Conservation (phyloP, 306 rosid genomes). For the Quercus agrifolia region DNA sequence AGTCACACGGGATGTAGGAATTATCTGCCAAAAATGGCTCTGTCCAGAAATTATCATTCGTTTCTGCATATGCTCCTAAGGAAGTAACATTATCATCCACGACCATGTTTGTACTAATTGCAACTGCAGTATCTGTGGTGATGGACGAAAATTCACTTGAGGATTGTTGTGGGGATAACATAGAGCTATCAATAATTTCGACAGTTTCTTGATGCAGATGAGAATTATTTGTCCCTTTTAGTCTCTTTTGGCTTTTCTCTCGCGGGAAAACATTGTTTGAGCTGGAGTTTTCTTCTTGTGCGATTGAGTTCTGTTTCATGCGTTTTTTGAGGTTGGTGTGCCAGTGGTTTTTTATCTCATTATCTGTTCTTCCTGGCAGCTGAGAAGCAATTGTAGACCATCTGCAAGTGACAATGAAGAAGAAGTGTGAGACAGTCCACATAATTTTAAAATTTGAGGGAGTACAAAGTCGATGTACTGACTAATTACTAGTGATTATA, state of each 20-base stretch:
- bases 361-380: conserved; percentile 71
- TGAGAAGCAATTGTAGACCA: conserved; percentile 70
- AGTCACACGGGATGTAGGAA: conserved; percentile 10
- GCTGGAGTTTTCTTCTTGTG: background rate
- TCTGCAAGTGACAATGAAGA: conserved; percentile 26
- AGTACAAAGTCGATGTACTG: too few species aligned
- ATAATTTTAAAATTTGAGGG: background rate
- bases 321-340: conserved; percentile 58
- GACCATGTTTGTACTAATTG: background rate
- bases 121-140: conserved; percentile 1
- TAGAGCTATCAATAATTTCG: background rate
- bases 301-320: background rate
- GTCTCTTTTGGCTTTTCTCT: background rate
- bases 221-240: background rate
- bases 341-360: conserved; percentile 79
- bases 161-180: background rate
- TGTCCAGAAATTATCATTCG: conserved; percentile 38
- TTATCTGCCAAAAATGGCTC: conserved; percentile 37
- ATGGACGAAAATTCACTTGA: conserved; percentile 19
- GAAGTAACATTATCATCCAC: background rate
- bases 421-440: background rate
- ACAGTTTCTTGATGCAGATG: background rate
- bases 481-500: too few species aligned
- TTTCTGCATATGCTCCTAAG: conserved; percentile 6
- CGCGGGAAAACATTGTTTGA: background rate